phyloP scores from a whole-genome alignment of 768 basidiomycete genomes.

The Melanogaster broomeanus region DNA sequence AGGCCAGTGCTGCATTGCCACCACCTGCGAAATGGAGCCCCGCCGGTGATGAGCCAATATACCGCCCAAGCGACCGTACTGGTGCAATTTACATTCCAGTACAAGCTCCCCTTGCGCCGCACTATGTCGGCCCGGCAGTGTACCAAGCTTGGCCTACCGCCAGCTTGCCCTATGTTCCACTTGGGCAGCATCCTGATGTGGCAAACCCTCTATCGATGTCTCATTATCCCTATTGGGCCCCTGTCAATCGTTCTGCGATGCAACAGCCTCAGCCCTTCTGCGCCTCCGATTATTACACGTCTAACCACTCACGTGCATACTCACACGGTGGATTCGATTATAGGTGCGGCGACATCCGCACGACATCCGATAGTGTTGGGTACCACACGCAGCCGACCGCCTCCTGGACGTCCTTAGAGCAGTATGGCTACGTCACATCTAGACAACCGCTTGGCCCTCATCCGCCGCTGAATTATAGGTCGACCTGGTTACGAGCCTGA shows the following conservation, averaged over 20 bases:
- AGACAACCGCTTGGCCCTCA: conserved; percentile 46
- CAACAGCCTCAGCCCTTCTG: conserved; percentile 61
- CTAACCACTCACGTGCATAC: conserved; percentile 58
- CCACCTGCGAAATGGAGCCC: conserved; percentile 85
- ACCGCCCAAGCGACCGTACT: conserved; percentile 50
- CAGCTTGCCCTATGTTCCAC: conserved; percentile 15
- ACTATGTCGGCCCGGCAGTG: conserved; percentile 32
- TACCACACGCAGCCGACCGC: conserved; percentile 38
- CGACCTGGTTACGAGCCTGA: conserved; percentile 54
- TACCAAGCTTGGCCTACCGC: conserved; percentile 30
- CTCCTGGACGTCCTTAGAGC: conserved; percentile 45
- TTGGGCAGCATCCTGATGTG: conserved; percentile 20
- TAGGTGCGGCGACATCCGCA: conserved; percentile 46
- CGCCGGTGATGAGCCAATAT: conserved; percentile 73
- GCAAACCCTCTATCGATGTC: conserved; percentile 9
- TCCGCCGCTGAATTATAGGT: conserved; percentile 45
- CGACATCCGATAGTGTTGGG: conserved; percentile 44
- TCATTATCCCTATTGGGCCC: conserved; percentile 25
- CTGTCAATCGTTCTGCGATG: conserved; percentile 35
- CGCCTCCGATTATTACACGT: conserved; percentile 49
- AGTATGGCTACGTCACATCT: conserved; percentile 42
- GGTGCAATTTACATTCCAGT: conserved; percentile 67
- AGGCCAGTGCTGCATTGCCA: conserved; percentile 45
- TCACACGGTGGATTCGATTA: conserved; percentile 62
- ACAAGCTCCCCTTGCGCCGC: conserved; percentile 48